Base-by-base conservation (phyloP, 2,329 filamentous ascomycete genomes). In the Aspergillus quadricinctus region DNA sequence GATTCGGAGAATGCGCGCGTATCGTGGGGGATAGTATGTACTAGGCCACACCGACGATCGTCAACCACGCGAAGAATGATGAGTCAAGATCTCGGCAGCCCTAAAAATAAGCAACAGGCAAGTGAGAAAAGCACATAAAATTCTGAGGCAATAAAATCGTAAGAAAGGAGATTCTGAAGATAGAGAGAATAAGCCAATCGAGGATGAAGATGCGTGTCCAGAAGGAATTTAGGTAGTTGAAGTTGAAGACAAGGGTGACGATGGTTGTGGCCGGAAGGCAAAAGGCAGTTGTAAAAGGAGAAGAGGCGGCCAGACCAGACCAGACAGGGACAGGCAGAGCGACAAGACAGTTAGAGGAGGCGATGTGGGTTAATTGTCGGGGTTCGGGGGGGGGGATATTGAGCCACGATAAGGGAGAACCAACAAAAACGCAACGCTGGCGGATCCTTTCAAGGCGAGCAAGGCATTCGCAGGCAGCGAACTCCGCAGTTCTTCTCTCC, bases 1-100 rank as follows among this genome's bases (percentile, higher is more conserved):
- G 54, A 59, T 52, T 55, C 48, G 58, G 55, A 29, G 58, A 64
- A 61, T 58, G 55, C 59, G 55, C 59, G 57, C 59, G 56, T 59
- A 60, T 64, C 58, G 60, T 57, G 55, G 59, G 57, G 58, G 61
- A 60, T 58, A 23, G 23, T 23, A 23, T 23, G 58, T 55, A 59
- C 59, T 57, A 59, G 55, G 58, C 52, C 53, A 57, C 46, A 52
- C 52, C 46, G 59, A 58, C 53, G 56, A 60, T 58, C 55, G 57
- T 50, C 56, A 17, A 35, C 31, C 31, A 35, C 57, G 53, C 56
- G 57, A 56, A 54, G 53, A 52, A 53, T 58, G 50, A 64, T 50
- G 55, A 57, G 53, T 54, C 56, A 55, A 55, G 31, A 35, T 53
- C 58, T 63, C 56, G 48, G 59, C 64, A 54, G 65, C 61, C 50